A percentile compares a stretch with the other conserved stretches of the same genome.
These are phyloP conservation scores for Erodium chrysanthum DNA, from an alignment of 441 rosid species.

Conservation along the genomic window DNA sequence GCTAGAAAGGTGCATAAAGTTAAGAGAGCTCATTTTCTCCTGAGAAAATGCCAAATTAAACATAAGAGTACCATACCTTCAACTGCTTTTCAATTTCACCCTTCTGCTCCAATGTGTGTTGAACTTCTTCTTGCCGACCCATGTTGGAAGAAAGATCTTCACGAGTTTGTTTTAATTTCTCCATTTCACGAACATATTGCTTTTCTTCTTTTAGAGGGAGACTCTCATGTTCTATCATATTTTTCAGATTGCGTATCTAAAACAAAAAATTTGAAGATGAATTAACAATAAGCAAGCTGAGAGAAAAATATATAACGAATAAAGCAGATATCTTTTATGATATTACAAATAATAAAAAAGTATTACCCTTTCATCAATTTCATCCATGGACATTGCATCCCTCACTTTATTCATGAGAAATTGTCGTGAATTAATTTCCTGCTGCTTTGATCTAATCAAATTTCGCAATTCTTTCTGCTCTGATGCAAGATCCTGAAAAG, in stretches of 20 bases:
- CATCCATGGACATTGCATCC: conserved; percentile 43
- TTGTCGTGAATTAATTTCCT: conserved; percentile 57
- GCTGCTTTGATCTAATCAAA: conserved; percentile 45
- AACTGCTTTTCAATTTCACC: conserved; percentile 53
- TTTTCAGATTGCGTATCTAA: conserved; percentile 52
- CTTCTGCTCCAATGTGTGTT: conserved; percentile 49
- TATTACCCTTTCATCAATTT: conserved; percentile 34
- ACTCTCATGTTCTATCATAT: conserved; percentile 66
- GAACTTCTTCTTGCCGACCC: conserved; percentile 28
- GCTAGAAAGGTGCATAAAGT: too few relatives aligned
- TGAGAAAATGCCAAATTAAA: too few relatives aligned
- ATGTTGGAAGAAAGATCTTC: too few relatives aligned
- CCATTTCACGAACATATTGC: conserved; percentile 50
- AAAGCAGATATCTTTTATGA: too few relatives aligned
- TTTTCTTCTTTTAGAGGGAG: conserved; percentile 70
- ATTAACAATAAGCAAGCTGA: too few relatives aligned
- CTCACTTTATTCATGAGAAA: conserved; percentile 41
- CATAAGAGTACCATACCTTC: conserved; percentile 35
- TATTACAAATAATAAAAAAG: too few relatives aligned
- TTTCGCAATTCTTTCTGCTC: conserved; percentile 58
- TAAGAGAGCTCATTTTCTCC: too few relatives aligned
- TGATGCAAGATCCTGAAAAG: conserved; percentile 34
- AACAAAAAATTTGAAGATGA: too few relatives aligned
- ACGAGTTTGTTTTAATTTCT: conserved; percentile 40
- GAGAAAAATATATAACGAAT: too few relatives aligned